Base-by-base conservation (phyloP, 495 filamentous ascomycete genomes). In the Aspergillus heteromorphus region DNA sequence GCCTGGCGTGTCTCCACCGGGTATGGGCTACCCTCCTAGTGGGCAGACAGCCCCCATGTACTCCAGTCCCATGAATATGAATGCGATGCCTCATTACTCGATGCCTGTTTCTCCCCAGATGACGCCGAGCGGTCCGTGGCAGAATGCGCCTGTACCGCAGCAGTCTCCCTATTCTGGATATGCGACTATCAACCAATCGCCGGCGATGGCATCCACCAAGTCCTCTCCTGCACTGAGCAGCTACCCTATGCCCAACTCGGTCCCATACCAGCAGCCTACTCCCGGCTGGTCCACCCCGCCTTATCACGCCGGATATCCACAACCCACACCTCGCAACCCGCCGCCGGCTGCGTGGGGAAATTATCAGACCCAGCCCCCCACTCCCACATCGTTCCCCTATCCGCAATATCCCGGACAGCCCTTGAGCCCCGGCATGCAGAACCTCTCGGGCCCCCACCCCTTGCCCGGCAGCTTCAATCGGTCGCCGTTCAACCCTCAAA, bases 401-500 rank as follows among this genome's bases (percentile, higher is more conserved):
- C 83, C 86, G 7, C 88, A 92, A 60, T 78, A 92, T 23, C 89
- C 89, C 2, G 82, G 75, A 13, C 84, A 89, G 57, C 75, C 76
- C 51, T 79, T 87, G 64, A 83, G 84, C 49, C 70, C 83, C 36
- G 79, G 83, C 49, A 77, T 85, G 40, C 84, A 86, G 64, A 83
- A 62, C 49, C 60, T 58, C 38, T 20, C 70, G 45, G 72, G 79
- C 43, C 79, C 85, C 54, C 88, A 93, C 65, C 85, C 87, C 25
- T 79, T 95, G 40, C 88, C 89, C 13, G 89, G 87, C 16, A 90
- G 85, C 69, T 95, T 87, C 68, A 87, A 84, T 63, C 77, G 90
- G 19, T 87, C 89, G 62, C 80, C 87, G 18, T 96, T 97, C 76
- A 96, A 97, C 60, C 92, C 92, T 0, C 91, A 95, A 68, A 96